Base-by-base conservation (phyloP, 768 basidiomycete genomes). In the Basidioascus undulatus region DNA sequence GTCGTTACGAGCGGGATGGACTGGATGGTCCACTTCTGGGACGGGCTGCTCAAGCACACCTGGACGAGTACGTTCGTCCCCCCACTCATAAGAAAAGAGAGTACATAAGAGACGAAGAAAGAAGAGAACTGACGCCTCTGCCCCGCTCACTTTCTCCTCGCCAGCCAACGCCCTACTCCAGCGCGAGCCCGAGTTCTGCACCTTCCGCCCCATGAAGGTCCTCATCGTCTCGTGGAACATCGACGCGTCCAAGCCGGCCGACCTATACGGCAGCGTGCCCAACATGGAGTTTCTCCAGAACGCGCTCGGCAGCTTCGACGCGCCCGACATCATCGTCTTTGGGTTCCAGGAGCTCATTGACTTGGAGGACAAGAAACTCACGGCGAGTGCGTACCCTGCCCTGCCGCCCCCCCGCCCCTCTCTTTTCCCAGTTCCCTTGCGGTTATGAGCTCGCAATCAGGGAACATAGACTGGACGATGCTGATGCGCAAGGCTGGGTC, bases 331-430 rank as follows among this genome's bases (percentile, higher is more conserved):
- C 49, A 76, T 98, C 47, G 69, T 73, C 4, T 89, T 98, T 50
- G 86, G 86, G 2, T 77, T 96, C 57, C 89, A 98, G 57, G 89
- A 96, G 59, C 69, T 94, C 30, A 82, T 98, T 45, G 84, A 92
- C 54, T 69, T 98, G n/a, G 86, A 92, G 49, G 74, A 71, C 47
- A 73, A 82, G 45, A 83, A 74, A 60, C 74, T 94, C 64, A 74
- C 77, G 1, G 89, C 89, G 8, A 67, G 65, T 67, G 37, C 42
- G 64, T 61, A 9, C 3, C 4, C 10, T 5, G 11, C 32, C 13
- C 20, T 24, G n/a, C 11, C 13, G 1, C 11, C 26, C 21, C 20
- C 30, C 11, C n/a, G n/a, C n/a, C n/a, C n/a, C n/a, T n/a, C n/a
- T n/a, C n/a, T n/a, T 28, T 26, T 43, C n/a, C n/a, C 26, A 10